A percentile compares a stretch with the other conserved stretches of the same genome.
Conservation (phyloP, 2,329 filamentous ascomycete genomes). For the Eurotiales sp. region DNA sequence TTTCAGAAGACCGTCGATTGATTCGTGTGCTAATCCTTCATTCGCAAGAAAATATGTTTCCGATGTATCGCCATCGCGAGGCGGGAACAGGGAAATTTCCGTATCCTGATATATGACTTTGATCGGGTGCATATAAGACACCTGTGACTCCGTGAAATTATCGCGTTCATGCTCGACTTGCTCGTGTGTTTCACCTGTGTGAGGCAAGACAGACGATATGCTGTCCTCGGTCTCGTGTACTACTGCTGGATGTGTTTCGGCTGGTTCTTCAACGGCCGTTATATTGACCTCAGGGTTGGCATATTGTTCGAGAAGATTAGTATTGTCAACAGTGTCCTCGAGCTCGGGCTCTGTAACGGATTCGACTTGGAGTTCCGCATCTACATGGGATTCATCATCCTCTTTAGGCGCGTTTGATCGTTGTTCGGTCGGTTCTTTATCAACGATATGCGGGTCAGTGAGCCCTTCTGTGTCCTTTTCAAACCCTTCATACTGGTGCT, state of each 20-base stretch:
- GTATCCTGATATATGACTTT: slow-evolving; percentile 54
- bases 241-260: neutral
- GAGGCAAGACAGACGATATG: neutral
- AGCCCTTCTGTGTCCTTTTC: neutral
- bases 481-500: neutral
- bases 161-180: slow-evolving; percentile 12
- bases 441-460: neutral
- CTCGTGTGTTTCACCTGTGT: slow-evolving; percentile 18
- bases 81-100: slow-evolving; percentile 58
- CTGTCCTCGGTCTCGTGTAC: neutral
- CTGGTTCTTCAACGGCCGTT: neutral
- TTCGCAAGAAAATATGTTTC: slow-evolving; percentile 57
- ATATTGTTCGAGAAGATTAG: neutral
- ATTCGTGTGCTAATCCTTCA: slow-evolving; percentile 50
- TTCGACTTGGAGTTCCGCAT: neutral
- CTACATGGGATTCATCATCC: neutral
- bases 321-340: neutral
- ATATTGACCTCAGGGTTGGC: neutral
- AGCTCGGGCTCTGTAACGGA: neutral
- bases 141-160: slow-evolving; percentile 5
- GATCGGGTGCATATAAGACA: slow-evolving; percentile 41
- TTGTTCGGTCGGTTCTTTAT: neutral
- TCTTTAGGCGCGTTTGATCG: neutral
- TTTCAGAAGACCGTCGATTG: slow-evolving; percentile 54
- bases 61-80: slow-evolving; percentile 49